Evolutionary conservation across 768 basidiomycete species (phyloP).

Genomic region (Nidularia pulvinata): DNA sequence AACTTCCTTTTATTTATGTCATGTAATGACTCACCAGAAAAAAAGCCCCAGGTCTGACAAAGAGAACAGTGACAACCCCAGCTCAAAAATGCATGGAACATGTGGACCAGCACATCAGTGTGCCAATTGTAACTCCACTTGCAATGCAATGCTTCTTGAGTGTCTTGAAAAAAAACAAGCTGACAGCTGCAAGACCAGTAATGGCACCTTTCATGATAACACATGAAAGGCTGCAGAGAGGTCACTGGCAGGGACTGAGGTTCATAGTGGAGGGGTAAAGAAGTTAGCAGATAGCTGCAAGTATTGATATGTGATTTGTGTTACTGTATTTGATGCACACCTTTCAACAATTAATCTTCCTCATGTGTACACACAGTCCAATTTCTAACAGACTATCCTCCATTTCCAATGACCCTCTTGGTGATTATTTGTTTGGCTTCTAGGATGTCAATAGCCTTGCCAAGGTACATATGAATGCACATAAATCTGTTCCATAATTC

Average conservation of each 20-base stretch:
- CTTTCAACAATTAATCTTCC: not conserved
- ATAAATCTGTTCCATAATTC: no score
- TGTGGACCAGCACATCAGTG: not conserved
- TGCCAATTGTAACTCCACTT: slow-evolving; percentile 9
- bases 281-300: slow-evolving; percentile 9
- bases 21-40: no score
- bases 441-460: no score
- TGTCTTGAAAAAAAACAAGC: slow-evolving; percentile 9
- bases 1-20: no score
- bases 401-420: no score
- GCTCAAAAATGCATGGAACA: no score
- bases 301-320: slow-evolving; percentile 1
- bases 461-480: no score
- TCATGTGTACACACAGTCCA: no score
- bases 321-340: not conserved
- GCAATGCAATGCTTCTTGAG: slow-evolving; percentile 13
- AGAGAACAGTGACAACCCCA: no score
- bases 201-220: slow-evolving; percentile 10
- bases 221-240: slow-evolving; percentile 13
- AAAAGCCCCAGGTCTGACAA: no score
- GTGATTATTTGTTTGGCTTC: no score
- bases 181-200: slow-evolving; percentile 11
- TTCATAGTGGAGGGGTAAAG: slow-evolving; percentile 4
- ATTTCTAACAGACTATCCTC: no score
- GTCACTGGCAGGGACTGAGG: slow-evolving; percentile 9